A percentile compares a stretch with the other conserved stretches of the same genome.
These are phyloP conservation scores for Candida sanyaensis DNA, from an alignment of 1,139 yeast genomes.

Conservation along the genomic window DNA sequence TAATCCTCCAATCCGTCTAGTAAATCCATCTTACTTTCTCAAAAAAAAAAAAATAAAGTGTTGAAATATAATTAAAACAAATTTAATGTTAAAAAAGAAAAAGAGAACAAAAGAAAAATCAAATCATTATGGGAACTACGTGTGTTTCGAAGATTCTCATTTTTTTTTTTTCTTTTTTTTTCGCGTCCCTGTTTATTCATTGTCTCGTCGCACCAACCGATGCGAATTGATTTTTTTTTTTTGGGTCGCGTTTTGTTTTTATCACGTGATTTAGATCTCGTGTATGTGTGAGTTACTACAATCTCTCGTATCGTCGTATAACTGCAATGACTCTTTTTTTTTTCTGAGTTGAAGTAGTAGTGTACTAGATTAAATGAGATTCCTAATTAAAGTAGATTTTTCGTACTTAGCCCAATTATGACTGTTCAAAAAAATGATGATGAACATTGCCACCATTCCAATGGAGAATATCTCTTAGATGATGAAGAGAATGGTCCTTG, in stretches of 20 bases:
- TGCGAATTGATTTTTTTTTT: background rate
- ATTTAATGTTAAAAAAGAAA: background rate
- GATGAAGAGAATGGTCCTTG: too few relatives aligned
- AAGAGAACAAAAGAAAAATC: background rate
- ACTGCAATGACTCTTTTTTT: background rate
- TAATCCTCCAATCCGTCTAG: slow-evolving; percentile 19
- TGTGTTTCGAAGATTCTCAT: too few relatives aligned
- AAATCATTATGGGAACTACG: too few relatives aligned
- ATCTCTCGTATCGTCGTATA: background rate
- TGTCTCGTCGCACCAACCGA: background rate
- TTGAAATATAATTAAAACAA: background rate
- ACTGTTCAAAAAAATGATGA: too few relatives aligned
- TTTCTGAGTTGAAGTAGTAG: too few relatives aligned
- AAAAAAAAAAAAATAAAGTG: background rate
- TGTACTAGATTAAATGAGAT: too few relatives aligned
- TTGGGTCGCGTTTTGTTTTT: background rate
- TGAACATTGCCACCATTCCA: too few relatives aligned
- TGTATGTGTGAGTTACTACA: background rate
- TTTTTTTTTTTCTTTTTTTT: background rate
- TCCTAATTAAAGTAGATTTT: too few relatives aligned
- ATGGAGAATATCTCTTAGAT: too few relatives aligned
- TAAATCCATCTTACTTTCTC: slow-evolving; percentile 18
- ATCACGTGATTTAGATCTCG: background rate
- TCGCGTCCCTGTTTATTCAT: background rate
- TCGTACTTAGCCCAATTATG: too few relatives aligned